Evolutionary conservation across 805 yeast genomes (phyloP).

Genomic region (Teunomyces kruisii): DNA sequence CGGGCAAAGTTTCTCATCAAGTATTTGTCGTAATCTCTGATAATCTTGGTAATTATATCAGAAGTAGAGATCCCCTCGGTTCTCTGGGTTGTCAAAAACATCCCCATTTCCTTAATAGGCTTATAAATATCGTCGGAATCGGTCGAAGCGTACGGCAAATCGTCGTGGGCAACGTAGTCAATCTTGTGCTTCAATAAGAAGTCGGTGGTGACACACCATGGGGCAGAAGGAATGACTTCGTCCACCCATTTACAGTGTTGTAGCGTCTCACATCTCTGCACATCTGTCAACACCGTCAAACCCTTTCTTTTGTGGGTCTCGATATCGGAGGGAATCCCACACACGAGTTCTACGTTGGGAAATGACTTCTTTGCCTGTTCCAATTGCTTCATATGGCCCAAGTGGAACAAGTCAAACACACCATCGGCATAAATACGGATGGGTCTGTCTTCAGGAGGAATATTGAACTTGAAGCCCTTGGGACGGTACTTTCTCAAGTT

Average conservation of each 20-base stretch:
- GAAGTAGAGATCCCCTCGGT: constrained; percentile 96
- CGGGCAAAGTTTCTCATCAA: constrained; percentile 96
- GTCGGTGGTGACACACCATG: constrained; percentile 89
- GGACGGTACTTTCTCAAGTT: constrained; percentile 79
- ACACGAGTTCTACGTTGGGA: constrained; percentile 78
- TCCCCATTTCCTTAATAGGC: constrained; percentile 88
- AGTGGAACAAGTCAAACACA: constrained; percentile 91
- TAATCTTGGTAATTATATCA: constrained; percentile 92
- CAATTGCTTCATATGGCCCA: constrained; percentile 97
- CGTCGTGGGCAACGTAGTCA: constrained; percentile 98
- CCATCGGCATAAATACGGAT: constrained; percentile 98
- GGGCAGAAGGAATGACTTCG: constrained; percentile 91
- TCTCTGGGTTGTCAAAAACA: constrained; percentile 91
- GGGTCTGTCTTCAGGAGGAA: constrained; percentile 84
- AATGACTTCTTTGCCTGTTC: constrained; percentile 95
- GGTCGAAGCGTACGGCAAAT: constrained; percentile 88
- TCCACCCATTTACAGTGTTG: constrained; percentile 97
- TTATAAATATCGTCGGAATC: constrained; percentile 89
- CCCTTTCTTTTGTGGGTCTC: constrained; percentile 94
- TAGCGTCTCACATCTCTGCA: constrained; percentile 87
- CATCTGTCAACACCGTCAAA: constrained; percentile 83
- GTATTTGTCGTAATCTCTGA: constrained; percentile 94
- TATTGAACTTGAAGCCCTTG: constrained; percentile 68
- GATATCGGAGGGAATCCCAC: constrained; percentile 88
- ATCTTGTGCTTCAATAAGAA: constrained; percentile 77